These are phyloP conservation scores for Myxozyma neotropica DNA, from an alignment of 805 yeast genomes.

Conservation along the genomic window DNA sequence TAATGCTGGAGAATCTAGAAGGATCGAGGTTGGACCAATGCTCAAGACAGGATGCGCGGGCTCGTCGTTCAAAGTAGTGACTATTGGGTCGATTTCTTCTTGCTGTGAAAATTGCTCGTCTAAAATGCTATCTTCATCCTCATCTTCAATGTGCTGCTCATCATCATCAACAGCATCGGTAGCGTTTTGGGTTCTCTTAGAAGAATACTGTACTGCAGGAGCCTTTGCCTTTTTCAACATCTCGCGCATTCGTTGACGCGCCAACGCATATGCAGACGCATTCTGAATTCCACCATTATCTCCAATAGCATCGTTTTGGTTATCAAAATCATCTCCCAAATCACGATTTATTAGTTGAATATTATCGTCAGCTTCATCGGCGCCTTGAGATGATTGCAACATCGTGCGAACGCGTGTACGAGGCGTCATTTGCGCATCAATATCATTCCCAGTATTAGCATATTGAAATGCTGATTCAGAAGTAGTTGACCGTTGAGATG, in stretches of 20 bases:
- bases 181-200: no score
- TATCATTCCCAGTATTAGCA: background rate
- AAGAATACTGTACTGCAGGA: background rate
- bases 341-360: no score
- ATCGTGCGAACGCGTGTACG: conserved; percentile 8
- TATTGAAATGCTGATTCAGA: background rate
- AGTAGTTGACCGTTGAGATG: no score
- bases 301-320: background rate
- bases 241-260: conserved; percentile 3
- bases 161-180: no score
- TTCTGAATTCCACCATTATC: background rate
- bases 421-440: conserved; percentile 7
- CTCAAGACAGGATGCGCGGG: no score
- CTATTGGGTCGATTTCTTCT: no score
- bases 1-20: background rate
- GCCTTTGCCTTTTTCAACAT: conserved; percentile 3
- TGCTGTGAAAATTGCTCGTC: background rate
- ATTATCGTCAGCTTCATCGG: background rate
- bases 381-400: conserved; percentile 1
- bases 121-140: background rate
- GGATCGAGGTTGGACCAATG: background rate
- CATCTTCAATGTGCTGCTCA: no score
- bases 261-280: background rate
- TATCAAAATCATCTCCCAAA: no score
- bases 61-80: no score